Base-by-base conservation (phyloP, 305 asterid genomes). In the Coffea humblotiana region DNA sequence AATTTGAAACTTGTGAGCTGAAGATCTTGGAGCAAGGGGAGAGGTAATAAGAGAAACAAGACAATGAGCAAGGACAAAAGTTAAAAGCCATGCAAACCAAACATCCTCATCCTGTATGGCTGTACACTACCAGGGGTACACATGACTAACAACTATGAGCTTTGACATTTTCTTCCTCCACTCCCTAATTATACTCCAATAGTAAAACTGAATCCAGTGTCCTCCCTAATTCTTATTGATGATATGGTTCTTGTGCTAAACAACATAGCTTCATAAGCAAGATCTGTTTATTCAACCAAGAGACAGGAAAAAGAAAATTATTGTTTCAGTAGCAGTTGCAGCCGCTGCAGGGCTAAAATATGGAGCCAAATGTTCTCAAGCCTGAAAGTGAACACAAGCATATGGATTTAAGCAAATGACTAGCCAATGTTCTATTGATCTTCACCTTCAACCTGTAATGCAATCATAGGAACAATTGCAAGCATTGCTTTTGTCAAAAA, bases 1-100 rank as follows among this genome's bases (percentile, higher is more conserved):
- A 89, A 88, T 63, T 64, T 43, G 61, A 83, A 79, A 67, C 74
- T 68, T 21, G 52, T 68, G 70, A 60, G 85, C 72, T 68, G 14
- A 74, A 32, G 58, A 51, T 61, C 21, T 74, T n/a, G 45, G 12
- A 2, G 27, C 68, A 51, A 19, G 51, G 47, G 72, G 18, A 72
- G 8, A 27, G 72, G 43, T 56, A 79, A 54, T 56, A 67, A 6
- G 67, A 37, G 67, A 67, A 68, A 51, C 45, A 45, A 60, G 72
- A 72, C 9, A 15, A 69, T 7, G 61, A n/a, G 40, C 40, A 19
- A 58, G 37, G 13, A 58, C 21, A 9, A 6, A 54, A 27, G 10
- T 61, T 27, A 37, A 52, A 40, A 32, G 12, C n/a, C 67, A 32
- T 37, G 47, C 74, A 40, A 40, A 70, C 51, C 35, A 68, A 77